Percentiles rank a stretch among this genome's conserved stretches.
phyloP scores from a whole-genome alignment of 768 basidiomycete genomes.

The Tulasnella calospora region DNA sequence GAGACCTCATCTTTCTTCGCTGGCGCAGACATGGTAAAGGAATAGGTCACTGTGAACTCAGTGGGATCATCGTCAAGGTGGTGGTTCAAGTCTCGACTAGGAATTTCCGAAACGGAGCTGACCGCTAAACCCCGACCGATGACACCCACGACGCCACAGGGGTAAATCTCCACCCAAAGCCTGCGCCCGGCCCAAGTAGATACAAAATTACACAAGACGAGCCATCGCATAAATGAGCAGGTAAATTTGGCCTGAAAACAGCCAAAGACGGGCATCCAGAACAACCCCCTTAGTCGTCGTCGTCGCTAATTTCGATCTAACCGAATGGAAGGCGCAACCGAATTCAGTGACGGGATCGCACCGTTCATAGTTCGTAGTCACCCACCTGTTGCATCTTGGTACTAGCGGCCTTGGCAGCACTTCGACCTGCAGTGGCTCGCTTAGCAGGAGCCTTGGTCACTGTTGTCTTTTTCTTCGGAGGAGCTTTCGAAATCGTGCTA shows the following conservation, averaged over 20 bases:
- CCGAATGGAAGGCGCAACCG: not conserved
- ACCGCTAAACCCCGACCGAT: not conserved
- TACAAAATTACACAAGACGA: not conserved
- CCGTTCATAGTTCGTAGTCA: not conserved
- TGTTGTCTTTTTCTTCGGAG: conserved; percentile 34
- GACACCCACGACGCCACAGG: conserved; percentile 8
- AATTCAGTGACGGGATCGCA: not conserved
- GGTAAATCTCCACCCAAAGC: not conserved
- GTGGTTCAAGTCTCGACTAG: conserved; percentile 19
- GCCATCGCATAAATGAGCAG: not conserved
- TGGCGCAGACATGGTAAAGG: not conserved
- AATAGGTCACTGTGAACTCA: conserved; percentile 8
- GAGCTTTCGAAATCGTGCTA: conserved; percentile 45
- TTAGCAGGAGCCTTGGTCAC: conserved; percentile 37
- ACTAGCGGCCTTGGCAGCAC: conserved; percentile 20
- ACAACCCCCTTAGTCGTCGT: not conserved
- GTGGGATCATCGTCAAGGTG: not conserved
- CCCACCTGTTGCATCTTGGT: conserved; percentile 23
- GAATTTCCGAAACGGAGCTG: conserved; percentile 9
- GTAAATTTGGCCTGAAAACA: not conserved
- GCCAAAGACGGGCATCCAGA: not conserved
- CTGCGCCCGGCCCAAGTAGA: not conserved
- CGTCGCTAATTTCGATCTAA: conserved; percentile 31
- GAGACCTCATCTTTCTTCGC: conserved; percentile 21
- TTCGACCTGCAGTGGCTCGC: conserved; percentile 9